Evolutionary conservation across 352 stramenopile genomes (phyloP), one percentile per base, ranked within the genome.

Genomic region (Globisporangium paddicum): DNA sequence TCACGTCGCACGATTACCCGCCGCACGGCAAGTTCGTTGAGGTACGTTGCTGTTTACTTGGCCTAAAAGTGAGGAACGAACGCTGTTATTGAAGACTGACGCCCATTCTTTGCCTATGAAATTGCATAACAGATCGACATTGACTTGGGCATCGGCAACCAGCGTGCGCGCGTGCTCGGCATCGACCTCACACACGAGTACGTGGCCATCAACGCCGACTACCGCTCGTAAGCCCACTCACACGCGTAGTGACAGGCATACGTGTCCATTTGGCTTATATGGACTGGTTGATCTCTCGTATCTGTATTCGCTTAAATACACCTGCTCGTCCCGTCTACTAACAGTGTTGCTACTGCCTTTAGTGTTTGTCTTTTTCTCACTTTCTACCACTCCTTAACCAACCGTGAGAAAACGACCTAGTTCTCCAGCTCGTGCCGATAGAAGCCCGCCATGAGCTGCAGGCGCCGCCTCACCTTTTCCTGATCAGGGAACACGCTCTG

Each of bases 101-200:
- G 32, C 35, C 13, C 35, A 6, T 14, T 41, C 2, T 21, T 51
- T 40, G 47, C 26, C 18, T 30, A 32, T 49, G n/a, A 3, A 41
- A n/a, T 41, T 25, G 0, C 25, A 34, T 9, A 26, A 25, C 53
- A 90, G 77, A 97, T 99, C 64, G 86, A 96, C 19, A 83, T 99
- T 49, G 91, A 98, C 64, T 79, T 99, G 63, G 87, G 85, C n/a
- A 74, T 93, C 46, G 88, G 86, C 28, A 82, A 76, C n/a, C 76
- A 87, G 50, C 68, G 85, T 59, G 82, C 84, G 18, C 86, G 87
- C 50, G 93, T 99, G 10, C 77, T 98, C 32, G 97, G 97, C 46
- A 98, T 96, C 68, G 97, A 99, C 69, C 81, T 99, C 63, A 99
- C 96, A 41, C 88, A 98, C 71, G 96, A 99, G 76, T 99, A 99